phyloP scores from a whole-genome alignment of 768 basidiomycete genomes.

The Strobilomyces confusus region DNA sequence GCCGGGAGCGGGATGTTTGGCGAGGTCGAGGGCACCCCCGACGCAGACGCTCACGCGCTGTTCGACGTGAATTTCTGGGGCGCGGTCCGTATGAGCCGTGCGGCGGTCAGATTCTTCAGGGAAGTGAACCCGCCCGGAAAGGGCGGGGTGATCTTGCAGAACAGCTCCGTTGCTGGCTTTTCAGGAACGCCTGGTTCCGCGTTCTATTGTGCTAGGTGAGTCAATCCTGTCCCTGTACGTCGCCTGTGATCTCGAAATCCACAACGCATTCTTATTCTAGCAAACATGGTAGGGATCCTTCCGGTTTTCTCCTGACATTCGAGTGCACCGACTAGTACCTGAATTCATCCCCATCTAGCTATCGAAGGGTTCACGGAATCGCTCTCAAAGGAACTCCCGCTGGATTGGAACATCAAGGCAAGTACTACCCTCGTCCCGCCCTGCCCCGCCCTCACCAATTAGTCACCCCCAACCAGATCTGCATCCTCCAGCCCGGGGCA shows the following conservation, averaged over 20 bases:
- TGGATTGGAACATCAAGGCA: slow-evolving; percentile 20
- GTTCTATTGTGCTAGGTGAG: slow-evolving; percentile 14
- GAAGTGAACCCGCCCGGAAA: slow-evolving; percentile 26
- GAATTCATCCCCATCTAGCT: slow-evolving; percentile 1
- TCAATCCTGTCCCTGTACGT: too few relatives aligned
- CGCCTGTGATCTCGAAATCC: too few relatives aligned
- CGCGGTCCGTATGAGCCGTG: slow-evolving; percentile 15
- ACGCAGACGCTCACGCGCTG: slow-evolving; percentile 26
- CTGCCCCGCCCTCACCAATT: too few relatives aligned
- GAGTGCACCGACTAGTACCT: too few relatives aligned
- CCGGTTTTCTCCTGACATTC: too few relatives aligned
- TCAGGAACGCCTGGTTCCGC: slow-evolving; percentile 1
- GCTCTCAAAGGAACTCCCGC: slow-evolving; percentile 9
- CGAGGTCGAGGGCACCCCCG: slow-evolving; percentile 34
- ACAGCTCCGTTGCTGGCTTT: slow-evolving; percentile 9
- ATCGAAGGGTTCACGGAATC: slow-evolving; percentile 11
- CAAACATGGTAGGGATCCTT: too few relatives aligned
- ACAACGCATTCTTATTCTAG: too few relatives aligned
- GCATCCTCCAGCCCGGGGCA: slow-evolving; percentile 16
- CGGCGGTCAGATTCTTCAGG: slow-evolving; percentile 30
- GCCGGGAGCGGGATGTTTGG: slow-evolving; percentile 29
- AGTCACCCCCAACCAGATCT: slow-evolving; percentile 5
- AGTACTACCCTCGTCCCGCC: too few relatives aligned
- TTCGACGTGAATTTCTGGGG: slow-evolving; percentile 33
- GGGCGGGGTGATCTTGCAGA: slow-evolving; percentile 13